A percentile compares a stretch with the other conserved stretches of the same genome.
Evolutionary conservation across 306 rosid species (phyloP).

Genomic region (Quercus suber): DNA sequence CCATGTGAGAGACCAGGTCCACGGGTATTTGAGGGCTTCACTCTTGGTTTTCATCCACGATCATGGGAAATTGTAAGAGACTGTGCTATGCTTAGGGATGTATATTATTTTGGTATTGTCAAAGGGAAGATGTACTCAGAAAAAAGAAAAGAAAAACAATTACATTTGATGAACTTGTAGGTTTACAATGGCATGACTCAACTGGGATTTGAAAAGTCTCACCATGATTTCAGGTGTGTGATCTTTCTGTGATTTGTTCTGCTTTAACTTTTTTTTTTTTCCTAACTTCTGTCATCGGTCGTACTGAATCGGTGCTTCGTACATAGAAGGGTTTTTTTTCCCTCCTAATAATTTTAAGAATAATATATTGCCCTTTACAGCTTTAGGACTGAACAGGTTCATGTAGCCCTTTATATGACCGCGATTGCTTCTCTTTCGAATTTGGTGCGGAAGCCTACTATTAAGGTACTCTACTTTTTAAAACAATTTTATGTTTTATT

Average conservation of each 20-base stretch:
- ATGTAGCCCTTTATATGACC: slow-evolving; percentile 66
- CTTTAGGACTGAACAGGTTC: slow-evolving; percentile 65
- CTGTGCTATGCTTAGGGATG: slow-evolving; percentile 16
- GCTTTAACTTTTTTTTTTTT: not conserved
- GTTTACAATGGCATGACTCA: slow-evolving; percentile 92
- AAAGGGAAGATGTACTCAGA: slow-evolving; percentile 1
- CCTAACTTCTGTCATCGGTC: not conserved
- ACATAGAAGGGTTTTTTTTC: slow-evolving; percentile 8
- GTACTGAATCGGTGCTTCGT: slow-evolving; percentile 7
- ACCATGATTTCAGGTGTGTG: slow-evolving; percentile 64
- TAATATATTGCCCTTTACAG: slow-evolving; percentile 41
- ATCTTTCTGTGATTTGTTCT: slow-evolving; percentile 17
- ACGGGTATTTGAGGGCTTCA: slow-evolving; percentile 77
- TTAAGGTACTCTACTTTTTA: slow-evolving; percentile 45
- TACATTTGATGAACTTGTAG: slow-evolving; percentile 44
- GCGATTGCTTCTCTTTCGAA: slow-evolving; percentile 84
- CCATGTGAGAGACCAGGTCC: slow-evolving; percentile 78
- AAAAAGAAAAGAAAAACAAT: slow-evolving; percentile 12
- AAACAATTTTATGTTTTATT: too few species aligned
- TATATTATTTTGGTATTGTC: slow-evolving; percentile 11
- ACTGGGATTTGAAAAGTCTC: slow-evolving; percentile 67
- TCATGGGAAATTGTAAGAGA: slow-evolving; percentile 93
- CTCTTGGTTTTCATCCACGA: slow-evolving; percentile 95
- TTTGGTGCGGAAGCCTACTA: slow-evolving; percentile 66
- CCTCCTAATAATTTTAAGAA: slow-evolving; percentile 17